Evolutionary conservation across 192 early-diverging fungal genomes (phyloP), one percentile per base, ranked within the genome.

Genomic region (Haplosporangium gracile): DNA sequence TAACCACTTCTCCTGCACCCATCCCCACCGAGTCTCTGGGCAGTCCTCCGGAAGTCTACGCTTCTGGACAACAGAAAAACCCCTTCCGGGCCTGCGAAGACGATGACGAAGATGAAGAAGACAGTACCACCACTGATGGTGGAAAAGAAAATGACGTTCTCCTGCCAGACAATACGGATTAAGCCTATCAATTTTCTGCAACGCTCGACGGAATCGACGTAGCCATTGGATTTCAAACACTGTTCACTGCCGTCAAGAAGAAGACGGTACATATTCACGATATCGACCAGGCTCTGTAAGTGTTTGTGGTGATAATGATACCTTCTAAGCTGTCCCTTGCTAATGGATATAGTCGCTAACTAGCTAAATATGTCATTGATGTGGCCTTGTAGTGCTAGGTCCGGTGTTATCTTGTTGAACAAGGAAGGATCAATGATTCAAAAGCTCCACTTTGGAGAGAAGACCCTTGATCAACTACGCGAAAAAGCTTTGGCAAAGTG

Each of bases 401-500:
- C 76, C 36, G 77, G 82, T 69, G 53, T 83, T 69, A 83, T 78
- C 63, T 38, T 83, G 36, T 40, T 83, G 36, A 39, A 42, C 39
- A 71, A 70, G 39, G 77, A 75, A 63, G 82, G 76, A 70, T 75
- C 76, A 0, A 29, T 75, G 51, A 68, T 75, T 57, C 77, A 83
- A 71, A 83, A 83, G 82, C 45, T 60, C 0, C 72, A 75, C 73
- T 75, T 83, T 70, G 82, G 82, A 70, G 65, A 39, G 60, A 51
- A 74, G 70, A 69, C 76, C 3, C 76, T 83, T 83, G 81, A 24
- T 68, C 55, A 74, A 78, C 74, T 83, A 57, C 82, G 76, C 49
- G 82, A 78, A 74, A 78, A 74, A 1, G 76, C 82, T 78, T 60
- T 83, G 43, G 76, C 71, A 74, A 83, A 78, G 55, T n/a, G n/a